These are phyloP conservation scores for Russula brevipes DNA, from an alignment of 768 basidiomycete species.

Conservation along the genomic window DNA sequence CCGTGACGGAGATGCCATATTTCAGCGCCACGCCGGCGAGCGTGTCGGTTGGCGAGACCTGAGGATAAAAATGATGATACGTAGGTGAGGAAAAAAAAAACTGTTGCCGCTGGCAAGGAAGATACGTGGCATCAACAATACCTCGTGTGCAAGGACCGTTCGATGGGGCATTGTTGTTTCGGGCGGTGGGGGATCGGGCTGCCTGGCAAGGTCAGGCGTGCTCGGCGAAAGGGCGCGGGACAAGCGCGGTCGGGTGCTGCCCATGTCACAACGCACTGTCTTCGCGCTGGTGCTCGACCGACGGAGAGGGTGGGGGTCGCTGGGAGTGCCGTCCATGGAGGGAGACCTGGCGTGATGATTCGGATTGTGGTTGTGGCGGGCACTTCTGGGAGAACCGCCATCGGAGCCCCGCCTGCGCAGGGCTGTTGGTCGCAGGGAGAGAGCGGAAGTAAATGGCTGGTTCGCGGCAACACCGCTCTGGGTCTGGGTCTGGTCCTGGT, in stretches of 20 bases:
- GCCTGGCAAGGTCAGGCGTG: background rate
- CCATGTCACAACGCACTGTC: conserved; percentile 14
- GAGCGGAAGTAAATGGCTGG: conserved; percentile 24
- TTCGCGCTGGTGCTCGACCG: conserved; percentile 16
- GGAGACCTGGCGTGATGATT: conserved; percentile 26
- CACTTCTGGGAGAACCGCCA: conserved; percentile 17
- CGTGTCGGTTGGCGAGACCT: conserved; percentile 70
- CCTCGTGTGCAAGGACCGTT: conserved; percentile 58
- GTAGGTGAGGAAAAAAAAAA: background rate
- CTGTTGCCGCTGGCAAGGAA: background rate
- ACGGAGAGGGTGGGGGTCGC: conserved; percentile 20
- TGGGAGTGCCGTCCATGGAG: conserved; percentile 25
- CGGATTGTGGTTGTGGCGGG: conserved; percentile 12
- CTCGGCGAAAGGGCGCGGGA: conserved; percentile 18
- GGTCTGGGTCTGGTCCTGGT: conserved; percentile 1
- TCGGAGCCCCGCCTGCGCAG: conserved; percentile 32
- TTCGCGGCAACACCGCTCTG: background rate
- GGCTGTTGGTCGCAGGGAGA: conserved; percentile 8
- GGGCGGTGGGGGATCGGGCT: background rate
- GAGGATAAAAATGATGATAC: background rate
- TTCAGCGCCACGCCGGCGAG: conserved; percentile 83
- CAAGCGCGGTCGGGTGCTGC: conserved; percentile 20
- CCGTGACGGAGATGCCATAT: conserved; percentile 80
- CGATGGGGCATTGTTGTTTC: conserved; percentile 4
- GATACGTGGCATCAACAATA: conserved; percentile 29